Conservation (phyloP, 1,139 yeast genomes). For the Magnusiomyces tetraspermus region DNA sequence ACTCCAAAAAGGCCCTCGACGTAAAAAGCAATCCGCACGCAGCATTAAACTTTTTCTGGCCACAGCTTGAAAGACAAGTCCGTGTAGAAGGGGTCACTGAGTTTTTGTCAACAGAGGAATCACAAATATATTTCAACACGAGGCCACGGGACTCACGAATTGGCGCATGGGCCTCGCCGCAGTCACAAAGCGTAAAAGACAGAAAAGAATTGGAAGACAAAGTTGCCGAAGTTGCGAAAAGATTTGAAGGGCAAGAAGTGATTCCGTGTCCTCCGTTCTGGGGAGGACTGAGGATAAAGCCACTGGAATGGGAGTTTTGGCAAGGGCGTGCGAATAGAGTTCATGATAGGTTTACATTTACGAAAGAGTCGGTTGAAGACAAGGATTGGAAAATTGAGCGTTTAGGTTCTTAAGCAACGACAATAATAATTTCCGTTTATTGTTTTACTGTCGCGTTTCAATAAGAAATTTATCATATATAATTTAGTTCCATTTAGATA, state of each 20-base stretch:
- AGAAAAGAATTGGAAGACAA: conserved; percentile 55
- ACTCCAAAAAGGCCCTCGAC: conserved; percentile 72
- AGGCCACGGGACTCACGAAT: conserved; percentile 88
- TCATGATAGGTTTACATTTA: conserved; percentile 77
- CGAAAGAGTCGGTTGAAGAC: conserved; percentile 41
- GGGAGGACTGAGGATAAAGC: conserved; percentile 90
- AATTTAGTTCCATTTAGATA: too few relatives aligned
- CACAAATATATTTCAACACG: conserved; percentile 68
- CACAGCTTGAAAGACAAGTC: conserved; percentile 79
- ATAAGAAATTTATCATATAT: too few relatives aligned
- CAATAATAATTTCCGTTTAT: too few relatives aligned
- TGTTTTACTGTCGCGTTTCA: neutral
- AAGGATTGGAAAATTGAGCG: conserved; percentile 56
- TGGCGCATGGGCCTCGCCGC: conserved; percentile 99
- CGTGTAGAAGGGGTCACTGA: conserved; percentile 84
- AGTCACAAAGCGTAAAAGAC: conserved; percentile 48
- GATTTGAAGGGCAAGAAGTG: conserved; percentile 52
- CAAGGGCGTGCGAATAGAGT: conserved; percentile 87
- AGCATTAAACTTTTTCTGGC: conserved; percentile 89
- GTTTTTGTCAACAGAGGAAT: conserved; percentile 60
- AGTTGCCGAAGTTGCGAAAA: conserved; percentile 39
- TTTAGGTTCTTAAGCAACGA: conserved; percentile 71
- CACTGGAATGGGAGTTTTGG: conserved; percentile 92
- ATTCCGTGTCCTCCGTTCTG: conserved; percentile 89
- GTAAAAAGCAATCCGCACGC: conserved; percentile 65